Percentiles rank a stretch among this genome's conserved stretches.
Evolutionary conservation across 768 basidiomycete species (phyloP).

Genomic region (Suillus discolor): DNA sequence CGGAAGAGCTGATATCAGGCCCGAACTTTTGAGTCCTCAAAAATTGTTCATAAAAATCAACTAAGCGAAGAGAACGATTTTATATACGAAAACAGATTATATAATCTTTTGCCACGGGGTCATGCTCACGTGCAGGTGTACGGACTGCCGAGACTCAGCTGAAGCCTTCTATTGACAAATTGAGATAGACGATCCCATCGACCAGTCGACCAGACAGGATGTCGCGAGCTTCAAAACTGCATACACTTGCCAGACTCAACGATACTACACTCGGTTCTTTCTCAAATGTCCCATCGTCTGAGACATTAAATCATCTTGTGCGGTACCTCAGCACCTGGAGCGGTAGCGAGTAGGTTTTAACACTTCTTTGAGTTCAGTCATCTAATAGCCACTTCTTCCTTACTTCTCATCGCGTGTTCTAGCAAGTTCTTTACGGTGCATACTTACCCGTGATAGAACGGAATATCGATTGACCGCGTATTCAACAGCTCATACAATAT

Average conservation of each 20-base stretch:
- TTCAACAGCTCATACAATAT: conserved; percentile 68
- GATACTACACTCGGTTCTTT: conserved; percentile 70
- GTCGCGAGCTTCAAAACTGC: conserved; percentile 52
- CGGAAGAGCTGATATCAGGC: conserved; percentile 77
- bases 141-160: background rate
- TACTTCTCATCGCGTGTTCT: conserved; percentile 9
- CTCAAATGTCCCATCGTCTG: conserved; percentile 55
- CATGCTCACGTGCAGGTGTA: background rate
- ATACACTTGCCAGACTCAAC: conserved; percentile 50
- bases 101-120: conserved; percentile 3
- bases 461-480: conserved; percentile 9
- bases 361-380: conserved; percentile 13
- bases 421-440: conserved; percentile 79
- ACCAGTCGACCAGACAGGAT: conserved; percentile 33
- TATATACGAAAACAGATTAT: background rate
- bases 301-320: conserved; percentile 70
- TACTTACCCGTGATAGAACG: background rate
- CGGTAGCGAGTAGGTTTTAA: conserved; percentile 75
- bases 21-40: conserved; percentile 93
- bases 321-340: conserved; percentile 82
- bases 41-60: conserved; percentile 58
- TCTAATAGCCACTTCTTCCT: conserved; percentile 12
- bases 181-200: background rate
- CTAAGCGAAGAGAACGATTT: background rate
- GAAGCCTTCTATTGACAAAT: too few species aligned